These are phyloP conservation scores for Suhomyces canberraensis DNA, from an alignment of 805 yeast species.

Conservation along the genomic window DNA sequence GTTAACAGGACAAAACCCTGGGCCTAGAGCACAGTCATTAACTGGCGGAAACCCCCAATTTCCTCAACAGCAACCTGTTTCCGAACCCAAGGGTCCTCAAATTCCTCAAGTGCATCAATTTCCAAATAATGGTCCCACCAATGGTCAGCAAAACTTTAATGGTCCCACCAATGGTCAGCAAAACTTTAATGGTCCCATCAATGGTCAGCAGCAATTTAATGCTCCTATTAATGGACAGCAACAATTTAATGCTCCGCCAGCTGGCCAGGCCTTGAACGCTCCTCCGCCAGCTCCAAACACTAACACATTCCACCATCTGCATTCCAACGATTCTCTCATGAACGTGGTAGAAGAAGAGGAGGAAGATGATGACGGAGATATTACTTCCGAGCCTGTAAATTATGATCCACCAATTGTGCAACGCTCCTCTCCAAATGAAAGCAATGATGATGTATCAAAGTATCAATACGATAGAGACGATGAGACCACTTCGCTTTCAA, in stretches of 20 bases:
- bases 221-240: too few species aligned
- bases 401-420: neutral
- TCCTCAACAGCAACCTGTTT: slow-evolving; percentile 9
- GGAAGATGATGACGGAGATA: slow-evolving; percentile 17
- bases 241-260: too few species aligned
- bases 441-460: slow-evolving; percentile 20
- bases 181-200: too few species aligned
- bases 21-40: slow-evolving; percentile 28
- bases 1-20: neutral
- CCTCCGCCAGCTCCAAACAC: slow-evolving; percentile 1
- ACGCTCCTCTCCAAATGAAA: slow-evolving; percentile 1
- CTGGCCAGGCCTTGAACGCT: too few species aligned
- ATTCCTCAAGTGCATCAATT: slow-evolving; percentile 6
- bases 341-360: slow-evolving; percentile 37
- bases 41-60: slow-evolving; percentile 6
- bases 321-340: slow-evolving; percentile 31
- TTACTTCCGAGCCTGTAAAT: neutral
- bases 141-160: neutral
- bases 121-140: neutral
- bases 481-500: slow-evolving; percentile 27
- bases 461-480: slow-evolving; percentile 31
- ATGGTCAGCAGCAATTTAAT: too few species aligned
- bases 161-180: too few species aligned
- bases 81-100: slow-evolving; percentile 6
- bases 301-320: slow-evolving; percentile 1